These are phyloP conservation scores for Elaeagnus macrophylla DNA, from an alignment of 306 rosid species.

Conservation along the genomic window DNA sequence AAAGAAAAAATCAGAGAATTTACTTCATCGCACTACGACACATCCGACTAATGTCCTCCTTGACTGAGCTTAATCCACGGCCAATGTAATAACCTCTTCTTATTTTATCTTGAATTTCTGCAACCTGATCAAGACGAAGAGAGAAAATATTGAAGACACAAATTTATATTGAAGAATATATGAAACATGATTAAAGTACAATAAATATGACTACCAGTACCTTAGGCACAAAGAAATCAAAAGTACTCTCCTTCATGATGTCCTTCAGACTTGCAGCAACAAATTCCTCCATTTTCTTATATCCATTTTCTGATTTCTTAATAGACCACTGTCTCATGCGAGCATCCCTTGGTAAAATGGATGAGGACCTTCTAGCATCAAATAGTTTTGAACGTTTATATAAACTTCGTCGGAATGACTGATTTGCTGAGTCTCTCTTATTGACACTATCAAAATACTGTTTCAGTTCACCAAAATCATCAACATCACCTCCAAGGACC, in stretches of 20 bases:
- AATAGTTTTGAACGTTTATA: constrained; percentile 91
- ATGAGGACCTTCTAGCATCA: constrained; percentile 93
- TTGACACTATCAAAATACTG: constrained; percentile 89
- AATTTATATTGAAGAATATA: background rate
- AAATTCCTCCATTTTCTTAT: constrained; percentile 87
- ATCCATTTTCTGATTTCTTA: constrained; percentile 90
- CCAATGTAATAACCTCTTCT: constrained; percentile 73
- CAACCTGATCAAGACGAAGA: constrained; percentile 50
- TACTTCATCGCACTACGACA: constrained; percentile 96
- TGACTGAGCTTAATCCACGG: constrained; percentile 79
- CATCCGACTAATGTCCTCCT: constrained; percentile 89
- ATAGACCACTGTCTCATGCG: constrained; percentile 96
- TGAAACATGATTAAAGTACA: background rate
- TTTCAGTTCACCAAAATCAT: constrained; percentile 90
- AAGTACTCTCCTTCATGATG: constrained; percentile 77
- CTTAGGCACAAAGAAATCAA: constrained; percentile 87
- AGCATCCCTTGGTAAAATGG: constrained; percentile 95
- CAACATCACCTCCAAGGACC: constrained; percentile 40
- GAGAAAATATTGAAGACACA: constrained; percentile 3
- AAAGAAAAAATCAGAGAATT: constrained; percentile 1
- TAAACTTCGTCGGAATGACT: constrained; percentile 67
- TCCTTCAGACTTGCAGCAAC: constrained; percentile 77
- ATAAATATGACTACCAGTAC: constrained; percentile 26
- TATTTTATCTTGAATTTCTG: constrained; percentile 85
- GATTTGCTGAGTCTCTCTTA: constrained; percentile 85